phyloP scores from a whole-genome alignment of 352 stramenopile genomes.

The Phytophthora hybrid region DNA sequence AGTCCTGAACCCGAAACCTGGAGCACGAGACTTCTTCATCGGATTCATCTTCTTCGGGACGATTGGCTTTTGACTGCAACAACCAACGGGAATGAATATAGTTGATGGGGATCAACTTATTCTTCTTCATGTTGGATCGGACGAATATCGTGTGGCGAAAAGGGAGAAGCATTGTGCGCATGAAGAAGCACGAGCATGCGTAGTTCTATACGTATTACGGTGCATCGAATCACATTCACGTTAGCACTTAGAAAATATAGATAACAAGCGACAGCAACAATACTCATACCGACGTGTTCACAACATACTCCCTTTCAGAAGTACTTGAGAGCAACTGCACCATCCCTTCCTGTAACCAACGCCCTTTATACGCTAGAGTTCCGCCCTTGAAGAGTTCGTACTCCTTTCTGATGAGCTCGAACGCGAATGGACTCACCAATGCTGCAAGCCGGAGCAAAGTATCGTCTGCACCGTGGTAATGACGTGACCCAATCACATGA shows the following conservation, averaged over 20 bases:
- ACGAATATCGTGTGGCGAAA: constrained; percentile 13
- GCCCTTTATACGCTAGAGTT: background rate
- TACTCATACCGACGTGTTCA: constrained; percentile 9
- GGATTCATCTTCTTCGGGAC: constrained; percentile 11
- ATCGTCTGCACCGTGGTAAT: constrained; percentile 12
- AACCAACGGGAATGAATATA: constrained; percentile 12
- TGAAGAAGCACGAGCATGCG: constrained; percentile 8
- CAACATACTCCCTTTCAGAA: background rate
- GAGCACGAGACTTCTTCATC: constrained; percentile 3
- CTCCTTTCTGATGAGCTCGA: background rate
- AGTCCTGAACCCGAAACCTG: constrained; percentile 3
- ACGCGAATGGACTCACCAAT: constrained; percentile 8
- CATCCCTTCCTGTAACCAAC: constrained; percentile 17
- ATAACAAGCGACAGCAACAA: too few relatives aligned
- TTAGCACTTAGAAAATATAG: too few relatives aligned
- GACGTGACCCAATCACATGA: constrained; percentile 4
- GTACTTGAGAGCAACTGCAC: too few relatives aligned
- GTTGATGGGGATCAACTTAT: constrained; percentile 6
- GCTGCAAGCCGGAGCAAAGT: background rate
- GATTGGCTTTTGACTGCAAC: background rate
- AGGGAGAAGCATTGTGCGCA: constrained; percentile 4
- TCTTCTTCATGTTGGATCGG: background rate
- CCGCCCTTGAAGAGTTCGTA: constrained; percentile 6
- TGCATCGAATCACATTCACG: too few relatives aligned
- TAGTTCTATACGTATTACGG: constrained; percentile 1